A percentile compares a stretch with the other conserved stretches of the same genome.
phyloP scores from a whole-genome alignment of 2,329 filamentous ascomycete species.

The Purpureocillium takamizusanense region DNA sequence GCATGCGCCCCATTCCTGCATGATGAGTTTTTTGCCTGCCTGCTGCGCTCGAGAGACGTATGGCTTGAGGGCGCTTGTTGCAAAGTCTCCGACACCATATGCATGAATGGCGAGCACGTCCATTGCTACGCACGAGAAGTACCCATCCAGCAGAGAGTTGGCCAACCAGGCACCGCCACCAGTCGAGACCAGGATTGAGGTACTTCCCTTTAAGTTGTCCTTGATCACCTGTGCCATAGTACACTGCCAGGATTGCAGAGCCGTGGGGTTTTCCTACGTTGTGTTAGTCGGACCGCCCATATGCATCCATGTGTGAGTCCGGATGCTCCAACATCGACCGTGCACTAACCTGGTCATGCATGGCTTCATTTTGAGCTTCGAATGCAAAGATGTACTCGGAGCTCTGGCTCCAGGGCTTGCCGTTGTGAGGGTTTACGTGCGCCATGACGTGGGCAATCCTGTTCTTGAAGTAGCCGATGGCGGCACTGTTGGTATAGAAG shows the following conservation, averaged over 20 bases:
- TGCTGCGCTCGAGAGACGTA: conserved; percentile 15
- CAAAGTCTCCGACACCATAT: conserved; percentile 16
- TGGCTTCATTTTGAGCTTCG: conserved; percentile 13
- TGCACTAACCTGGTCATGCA: conserved; percentile 9
- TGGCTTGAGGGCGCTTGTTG: conserved; percentile 10
- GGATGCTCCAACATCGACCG: no score
- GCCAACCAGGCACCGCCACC: conserved; percentile 10
- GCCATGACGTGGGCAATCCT: conserved; percentile 6
- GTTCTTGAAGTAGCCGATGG: conserved; percentile 6
- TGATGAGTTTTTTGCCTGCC: conserved; percentile 20
- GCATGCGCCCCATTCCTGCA: conserved; percentile 10
- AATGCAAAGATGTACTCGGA: conserved; percentile 15
- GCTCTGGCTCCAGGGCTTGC: conserved; percentile 9
- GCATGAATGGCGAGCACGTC: conserved; percentile 15
- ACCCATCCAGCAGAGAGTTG: conserved; percentile 9
- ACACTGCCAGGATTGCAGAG: conserved; percentile 12
- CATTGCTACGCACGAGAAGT: conserved; percentile 7
- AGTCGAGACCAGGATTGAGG: conserved; percentile 10
- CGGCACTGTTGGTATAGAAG: conserved; percentile 6
- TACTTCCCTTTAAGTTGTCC: conserved; percentile 9
- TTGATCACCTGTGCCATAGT: conserved; percentile 14
- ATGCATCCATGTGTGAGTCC: no score
- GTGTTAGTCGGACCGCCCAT: neutral
- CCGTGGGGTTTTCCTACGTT: conserved; percentile 8
- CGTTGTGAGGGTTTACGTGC: conserved; percentile 8